Evolutionary conservation across 2,329 filamentous ascomycete species (phyloP), one percentile per base, ranked within the genome.

Genomic region (Trichoderma lentiforme): DNA sequence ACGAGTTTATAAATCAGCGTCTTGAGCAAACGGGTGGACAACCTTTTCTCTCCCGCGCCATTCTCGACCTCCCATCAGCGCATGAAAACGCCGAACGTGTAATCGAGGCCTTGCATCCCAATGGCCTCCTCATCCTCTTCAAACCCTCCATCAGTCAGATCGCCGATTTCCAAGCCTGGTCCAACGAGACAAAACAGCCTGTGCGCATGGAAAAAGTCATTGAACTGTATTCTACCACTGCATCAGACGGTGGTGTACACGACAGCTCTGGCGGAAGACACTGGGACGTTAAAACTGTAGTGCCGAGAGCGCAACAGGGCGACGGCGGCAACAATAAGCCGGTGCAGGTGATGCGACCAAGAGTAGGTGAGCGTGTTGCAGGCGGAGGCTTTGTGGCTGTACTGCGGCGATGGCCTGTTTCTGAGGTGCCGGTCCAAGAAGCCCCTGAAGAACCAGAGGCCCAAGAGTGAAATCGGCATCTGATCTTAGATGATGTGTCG

Each of bases 61-160:
- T 95, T 73, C 85, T 96, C 24, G 93, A 96, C 78, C 86, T 96
- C 72, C 92, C 93, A 0, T 85, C 84, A 34, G 86, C 90, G 2
- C 84, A 93, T 67, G 80, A 82, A 12, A 77, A 82, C 34, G 81
- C 82, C 2, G 80, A 81, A 2, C 82, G 82, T 30, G 83, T 91
- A 26, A 82, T 86, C 6, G 78, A 84, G n/a, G 88, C 90, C 15
- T 81, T 96, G 68, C 87, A 87, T 51, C 84, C 87, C 2, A 88
- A 92, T 76, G 92, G 90, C 0, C 83, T 88, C 9, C 82, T 95
- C 36, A 84, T 92, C 15, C 85, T 94, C 1, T 96, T 94, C 82
- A 90, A 89, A 74, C 93, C 93, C 0, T 93, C 90, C 76, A 89
- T 96, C 72, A 94, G 92, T 11, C 93, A 95, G 79, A 91, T 95